Base-by-base conservation (phyloP, 2,329 filamentous ascomycete genomes). In the Colletotrichum cordylinicola region DNA sequence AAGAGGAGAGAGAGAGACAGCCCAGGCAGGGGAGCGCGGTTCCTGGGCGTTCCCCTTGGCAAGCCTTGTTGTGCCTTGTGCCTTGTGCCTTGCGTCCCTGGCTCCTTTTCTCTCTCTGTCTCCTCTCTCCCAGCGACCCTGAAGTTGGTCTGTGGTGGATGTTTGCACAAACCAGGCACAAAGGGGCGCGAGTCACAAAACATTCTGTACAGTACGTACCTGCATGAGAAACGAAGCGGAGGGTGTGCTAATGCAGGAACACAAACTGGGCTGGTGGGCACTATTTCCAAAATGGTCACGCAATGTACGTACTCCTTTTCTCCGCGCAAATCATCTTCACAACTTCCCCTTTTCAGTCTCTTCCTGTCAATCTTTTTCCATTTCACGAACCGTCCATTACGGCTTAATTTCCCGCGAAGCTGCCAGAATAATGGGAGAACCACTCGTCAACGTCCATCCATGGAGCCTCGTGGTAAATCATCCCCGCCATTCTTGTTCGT, bases 191-290 rank as follows among this genome's bases (percentile, higher is more conserved):
- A 15, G 18, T 56, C 67, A 58, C 65, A 64, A 35, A 48, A 62
- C 39, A n/a, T 58, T 43, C 8, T 61, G 71, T 21, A 68, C 39
- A 35, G 33, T 68, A 58, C 33, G 66, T 68, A 58, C 52, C 52
- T 24, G 35, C 31, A 35, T 35, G n/a, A 18, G 24, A 43, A 21
- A 37, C 35, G 61, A 39, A 29, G 15, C n/a, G 21, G 39, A 35
- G 18, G 43, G 48, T n/a, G 15, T 6, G 37, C 74, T 75, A 73
- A 73, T 75, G 74, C 74, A 75, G 74, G 74, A 73, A 75, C 74
- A 60, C 37, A 67, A 61, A 61, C 64, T 12, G 56, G 68, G 15
- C n/a, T 21, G 13, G 68, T 75, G 68, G 62, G 18, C 35, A 55
- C 18, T 75, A 39, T 72, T 73, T 67, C 39, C 69, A 29, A 75